phyloP scores from a whole-genome alignment of 805 yeast genomes.

The Saccharomyces eubayanus region DNA sequence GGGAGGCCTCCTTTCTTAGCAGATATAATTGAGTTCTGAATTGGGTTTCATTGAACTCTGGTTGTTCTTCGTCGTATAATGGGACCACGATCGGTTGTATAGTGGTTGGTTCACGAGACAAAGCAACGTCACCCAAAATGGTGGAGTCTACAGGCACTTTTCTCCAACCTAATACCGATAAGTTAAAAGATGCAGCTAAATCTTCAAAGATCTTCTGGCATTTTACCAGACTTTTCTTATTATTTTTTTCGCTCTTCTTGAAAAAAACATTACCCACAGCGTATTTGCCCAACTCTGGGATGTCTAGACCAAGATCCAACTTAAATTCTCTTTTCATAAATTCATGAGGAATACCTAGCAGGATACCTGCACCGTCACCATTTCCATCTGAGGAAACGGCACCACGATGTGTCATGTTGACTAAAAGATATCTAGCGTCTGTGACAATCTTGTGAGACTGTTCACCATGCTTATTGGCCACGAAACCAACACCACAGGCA shows the following conservation, averaged over 20 bases:
- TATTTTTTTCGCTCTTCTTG: conserved; percentile 52
- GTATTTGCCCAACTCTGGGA: conserved; percentile 79
- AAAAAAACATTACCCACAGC: conserved; percentile 93
- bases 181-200: conserved; percentile 67
- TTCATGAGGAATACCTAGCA: conserved; percentile 85
- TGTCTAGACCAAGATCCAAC: conserved; percentile 52
- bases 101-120: conserved; percentile 84
- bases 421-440: conserved; percentile 77
- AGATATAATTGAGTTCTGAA: conserved; percentile 82
- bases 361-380: conserved; percentile 98
- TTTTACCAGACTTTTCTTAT: conserved; percentile 51
- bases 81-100: conserved; percentile 89
- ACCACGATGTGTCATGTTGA: conserved; percentile 98
- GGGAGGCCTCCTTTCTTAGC: conserved; percentile 81
- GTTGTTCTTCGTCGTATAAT: conserved; percentile 14
- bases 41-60: conserved; percentile 38
- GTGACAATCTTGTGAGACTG: conserved; percentile 87
- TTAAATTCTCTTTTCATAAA: conserved; percentile 80
- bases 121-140: conserved; percentile 88
- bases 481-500: conserved; percentile 98
- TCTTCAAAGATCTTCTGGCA: conserved; percentile 73
- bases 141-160: conserved; percentile 90
- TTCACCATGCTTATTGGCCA: conserved; percentile 84
- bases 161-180: conserved; percentile 90
- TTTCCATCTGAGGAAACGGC: conserved; percentile 95